A percentile compares a stretch with the other conserved stretches of the same genome.
phyloP scores from a whole-genome alignment of 306 rosid species.

The Sphenostylis stenocarpa region DNA sequence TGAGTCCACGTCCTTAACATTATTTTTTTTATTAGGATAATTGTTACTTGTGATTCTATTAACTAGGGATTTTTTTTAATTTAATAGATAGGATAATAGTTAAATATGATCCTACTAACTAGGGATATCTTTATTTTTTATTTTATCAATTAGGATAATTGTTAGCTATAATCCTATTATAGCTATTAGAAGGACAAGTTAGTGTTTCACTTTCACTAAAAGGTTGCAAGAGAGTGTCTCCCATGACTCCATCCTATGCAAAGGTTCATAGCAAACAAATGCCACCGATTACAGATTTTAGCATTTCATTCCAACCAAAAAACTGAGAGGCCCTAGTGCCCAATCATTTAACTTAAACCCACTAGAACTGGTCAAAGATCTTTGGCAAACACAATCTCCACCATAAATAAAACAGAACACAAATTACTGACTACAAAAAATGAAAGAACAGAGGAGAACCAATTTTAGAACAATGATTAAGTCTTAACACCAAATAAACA shows the following conservation, averaged over 20 bases:
- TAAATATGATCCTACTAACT: background rate
- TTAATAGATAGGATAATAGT: background rate
- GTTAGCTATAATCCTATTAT: background rate
- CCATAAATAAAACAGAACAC: background rate
- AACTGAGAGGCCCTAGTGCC: background rate
- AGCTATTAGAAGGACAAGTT: background rate
- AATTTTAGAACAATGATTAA: background rate
- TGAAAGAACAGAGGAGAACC: background rate
- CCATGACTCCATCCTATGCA: background rate
- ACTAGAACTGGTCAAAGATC: background rate
- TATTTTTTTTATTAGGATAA: background rate
- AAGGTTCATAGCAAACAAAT: background rate
- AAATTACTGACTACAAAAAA: background rate
- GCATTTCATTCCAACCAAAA: background rate
- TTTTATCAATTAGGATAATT: background rate
- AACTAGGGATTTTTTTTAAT: background rate
- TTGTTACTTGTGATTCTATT: background rate
- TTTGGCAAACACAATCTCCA: background rate
- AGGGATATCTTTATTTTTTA: background rate
- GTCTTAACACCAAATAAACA: background rate
- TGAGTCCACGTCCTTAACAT: background rate
- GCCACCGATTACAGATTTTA: background rate
- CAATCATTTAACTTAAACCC: background rate
- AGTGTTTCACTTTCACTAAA: background rate
- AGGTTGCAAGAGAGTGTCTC: background rate